Evolutionary conservation across 148 eudicot genomes (phyloP).

Genomic region (Chenopodium album): DNA sequence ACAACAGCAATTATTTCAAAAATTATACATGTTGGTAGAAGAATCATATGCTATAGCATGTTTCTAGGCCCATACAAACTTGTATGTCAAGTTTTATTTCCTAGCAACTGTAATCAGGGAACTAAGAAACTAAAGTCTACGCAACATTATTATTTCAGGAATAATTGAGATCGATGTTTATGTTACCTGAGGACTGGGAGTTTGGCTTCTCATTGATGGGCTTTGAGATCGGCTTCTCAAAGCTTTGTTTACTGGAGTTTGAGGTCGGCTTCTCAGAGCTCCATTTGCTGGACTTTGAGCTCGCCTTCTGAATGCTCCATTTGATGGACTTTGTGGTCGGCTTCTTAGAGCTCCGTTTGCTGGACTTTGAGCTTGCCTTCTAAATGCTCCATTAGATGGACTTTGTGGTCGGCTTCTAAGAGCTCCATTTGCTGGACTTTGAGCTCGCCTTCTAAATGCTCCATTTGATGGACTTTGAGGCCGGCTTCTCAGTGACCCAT

Average conservation of each 20-base stretch:
- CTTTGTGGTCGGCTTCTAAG: conserved; percentile 49
- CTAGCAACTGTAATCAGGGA: not conserved
- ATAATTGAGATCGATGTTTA: not conserved
- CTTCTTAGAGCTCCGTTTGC: conserved; percentile 33
- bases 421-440: conserved; percentile 46
- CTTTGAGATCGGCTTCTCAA: conserved; percentile 61
- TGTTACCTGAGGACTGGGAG: conserved; percentile 91
- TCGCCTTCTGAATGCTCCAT: conserved; percentile 40
- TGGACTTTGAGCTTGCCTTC: conserved; percentile 71
- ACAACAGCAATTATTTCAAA: not conserved
- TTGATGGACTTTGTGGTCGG: conserved; percentile 41
- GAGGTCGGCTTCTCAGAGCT: conserved; percentile 48
- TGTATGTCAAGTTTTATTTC: not conserved
- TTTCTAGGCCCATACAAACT: not conserved
- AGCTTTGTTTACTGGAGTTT: conserved; percentile 30
- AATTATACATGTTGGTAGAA: not conserved
- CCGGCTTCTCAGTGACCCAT: conserved; percentile 38
- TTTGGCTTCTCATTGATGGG: conserved; percentile 53
- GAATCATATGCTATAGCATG: not conserved
- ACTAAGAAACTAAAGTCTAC: not conserved
- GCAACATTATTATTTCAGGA: not conserved
- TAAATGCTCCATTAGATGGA: conserved; percentile 31
- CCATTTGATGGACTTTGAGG: conserved; percentile 60
- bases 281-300: conserved; percentile 56
- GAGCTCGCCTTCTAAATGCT: conserved; percentile 47